These are phyloP conservation scores for Baudoinia panamericana DNA, from an alignment of 495 filamentous ascomycete species.

Conservation along the genomic window DNA sequence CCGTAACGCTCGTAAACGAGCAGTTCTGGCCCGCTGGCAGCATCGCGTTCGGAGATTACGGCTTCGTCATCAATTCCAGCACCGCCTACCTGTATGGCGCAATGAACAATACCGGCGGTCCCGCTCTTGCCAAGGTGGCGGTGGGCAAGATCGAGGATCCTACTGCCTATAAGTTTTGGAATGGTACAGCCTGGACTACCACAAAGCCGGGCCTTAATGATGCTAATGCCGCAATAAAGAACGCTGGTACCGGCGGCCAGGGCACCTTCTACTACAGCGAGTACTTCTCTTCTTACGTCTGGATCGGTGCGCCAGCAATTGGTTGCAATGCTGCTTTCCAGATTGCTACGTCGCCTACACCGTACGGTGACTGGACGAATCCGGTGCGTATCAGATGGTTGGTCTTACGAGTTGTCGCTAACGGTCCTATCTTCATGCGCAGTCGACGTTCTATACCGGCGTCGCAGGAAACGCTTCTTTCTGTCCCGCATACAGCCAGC, in stretches of 20 bases:
- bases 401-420: no score
- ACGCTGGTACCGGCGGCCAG: slow-evolving; percentile 25
- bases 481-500: slow-evolving; percentile 22
- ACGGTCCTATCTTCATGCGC: no score
- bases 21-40: slow-evolving; percentile 22
- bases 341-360: slow-evolving; percentile 25
- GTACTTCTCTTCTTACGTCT: slow-evolving; percentile 24
- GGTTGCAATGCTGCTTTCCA: slow-evolving; percentile 25
- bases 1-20: slow-evolving; percentile 16
- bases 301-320: slow-evolving; percentile 24
- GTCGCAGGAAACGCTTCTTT: no score
- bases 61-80: slow-evolving; percentile 21
- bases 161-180: slow-evolving; percentile 22
- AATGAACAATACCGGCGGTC: slow-evolving; percentile 9
- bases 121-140: slow-evolving; percentile 24
- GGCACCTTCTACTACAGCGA: slow-evolving; percentile 27
- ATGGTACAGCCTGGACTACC: slow-evolving; percentile 2
- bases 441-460: no score
- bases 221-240: slow-evolving; percentile 15
- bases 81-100: slow-evolving; percentile 26
- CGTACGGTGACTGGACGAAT: slow-evolving; percentile 26
- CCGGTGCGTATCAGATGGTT: no score
- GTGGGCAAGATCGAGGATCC: slow-evolving; percentile 19
- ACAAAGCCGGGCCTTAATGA: slow-evolving; percentile 18
- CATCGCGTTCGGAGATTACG: slow-evolving; percentile 26